These are phyloP conservation scores for Diaporthe citri DNA, from an alignment of 2,329 filamentous ascomycete genomes.

Conservation along the genomic window DNA sequence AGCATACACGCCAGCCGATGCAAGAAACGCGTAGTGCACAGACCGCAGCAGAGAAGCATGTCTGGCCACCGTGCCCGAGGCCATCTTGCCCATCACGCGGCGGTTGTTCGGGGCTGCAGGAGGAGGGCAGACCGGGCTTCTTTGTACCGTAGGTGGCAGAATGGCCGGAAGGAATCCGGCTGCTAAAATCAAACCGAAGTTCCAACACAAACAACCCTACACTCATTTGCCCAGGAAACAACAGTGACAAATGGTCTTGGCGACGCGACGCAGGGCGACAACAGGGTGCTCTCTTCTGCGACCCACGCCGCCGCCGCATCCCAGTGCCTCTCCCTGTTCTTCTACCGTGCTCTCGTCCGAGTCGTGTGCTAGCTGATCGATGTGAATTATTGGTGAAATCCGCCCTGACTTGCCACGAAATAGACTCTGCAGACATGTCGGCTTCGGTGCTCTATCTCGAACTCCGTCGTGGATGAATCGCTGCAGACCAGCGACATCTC, in stretches of 20 bases:
- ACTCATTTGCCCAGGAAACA: not conserved
- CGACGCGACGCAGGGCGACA: not conserved
- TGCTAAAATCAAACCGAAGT: not conserved
- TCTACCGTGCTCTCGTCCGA: not conserved
- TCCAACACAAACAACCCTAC: not conserved
- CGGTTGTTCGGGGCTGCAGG: not conserved
- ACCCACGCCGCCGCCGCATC: too few relatives aligned
- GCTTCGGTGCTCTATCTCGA: not conserved
- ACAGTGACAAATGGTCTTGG: not conserved
- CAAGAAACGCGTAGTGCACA: not conserved
- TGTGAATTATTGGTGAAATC: not conserved
- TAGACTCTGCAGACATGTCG: not conserved
- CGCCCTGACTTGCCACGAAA: not conserved
- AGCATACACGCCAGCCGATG: constrained; percentile 36
- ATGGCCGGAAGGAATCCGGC: not conserved
- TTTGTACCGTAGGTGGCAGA: not conserved
- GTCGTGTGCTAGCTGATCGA: not conserved
- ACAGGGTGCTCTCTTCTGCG: not conserved
- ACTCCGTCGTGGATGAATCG: not conserved
- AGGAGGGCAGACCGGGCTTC: not conserved
- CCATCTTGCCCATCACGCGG: not conserved
- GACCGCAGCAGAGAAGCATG: constrained; percentile 6
- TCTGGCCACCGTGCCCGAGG: not conserved
- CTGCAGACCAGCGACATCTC: not conserved
- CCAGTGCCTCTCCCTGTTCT: not conserved